Evolutionary conservation across 345 rosid genomes (phyloP), one percentile per base, ranked within the genome.

Genomic region (Hypericum perforatum): DNA sequence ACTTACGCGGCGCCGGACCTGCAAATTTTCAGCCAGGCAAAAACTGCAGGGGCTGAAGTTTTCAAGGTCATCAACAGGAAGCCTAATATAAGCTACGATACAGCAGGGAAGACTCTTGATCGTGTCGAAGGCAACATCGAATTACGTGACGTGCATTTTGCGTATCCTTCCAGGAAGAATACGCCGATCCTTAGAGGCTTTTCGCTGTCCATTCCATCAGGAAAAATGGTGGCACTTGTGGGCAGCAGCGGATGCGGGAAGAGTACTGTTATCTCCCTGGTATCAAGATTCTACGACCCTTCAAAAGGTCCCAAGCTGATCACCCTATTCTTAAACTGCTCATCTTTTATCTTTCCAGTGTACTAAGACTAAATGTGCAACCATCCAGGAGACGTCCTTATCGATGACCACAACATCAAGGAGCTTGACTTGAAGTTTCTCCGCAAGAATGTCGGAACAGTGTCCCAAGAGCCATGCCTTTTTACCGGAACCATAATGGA

Each of bases 191-290:
- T 82, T 6, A 65, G 56, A 43, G 84, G 83, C 37, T 72, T 82
- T 52, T 74, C 86, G 7, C 36, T 79, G 57, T 71, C 78, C 29
- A 76, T 82, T 60, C 80, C 84, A 16, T 75, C 84, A 11, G 84
- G 86, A 58, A 76, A 74, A 57, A 77, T 52, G 38, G 67, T 78
- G 29, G 84, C 84, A 6, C 59, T 79, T 46, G 86, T 82, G 8
- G 86, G 90, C 0, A 72, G 73, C 22, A 82, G 90, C 29, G 84
- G 90, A 0, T 82, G 82, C 11, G 86, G 90, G 53, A 82, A 82
- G 63, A 77, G 82, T 56, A 80, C 86, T 6, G 16, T 74, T 53
- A 74, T 82, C 45, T 78, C 82, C 53, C 67, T 82, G 9, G 76
- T 82, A 43, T 54, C 75, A 32, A 77, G 90, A 52, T 77, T 82